phyloP scores from a whole-genome alignment of 257 asterid genomes.

The Solanum microdontum region DNA sequence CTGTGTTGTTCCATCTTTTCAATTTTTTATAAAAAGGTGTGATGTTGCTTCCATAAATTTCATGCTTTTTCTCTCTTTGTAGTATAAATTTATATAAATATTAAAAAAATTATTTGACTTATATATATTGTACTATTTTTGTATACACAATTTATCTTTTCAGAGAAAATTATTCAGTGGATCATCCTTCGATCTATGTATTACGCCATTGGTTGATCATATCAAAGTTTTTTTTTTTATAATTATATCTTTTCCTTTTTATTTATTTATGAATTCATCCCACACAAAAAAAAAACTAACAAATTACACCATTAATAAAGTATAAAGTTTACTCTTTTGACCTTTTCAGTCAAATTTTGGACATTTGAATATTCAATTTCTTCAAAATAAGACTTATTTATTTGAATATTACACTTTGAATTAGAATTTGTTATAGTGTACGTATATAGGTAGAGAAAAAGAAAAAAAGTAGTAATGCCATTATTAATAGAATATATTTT shows the following conservation, averaged over 20 bases:
- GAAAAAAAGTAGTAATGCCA: background rate
- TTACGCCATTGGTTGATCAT: background rate
- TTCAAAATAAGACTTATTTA: background rate
- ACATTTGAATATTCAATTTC: background rate
- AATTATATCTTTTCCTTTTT: background rate
- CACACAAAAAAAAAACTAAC: background rate
- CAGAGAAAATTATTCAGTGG: background rate
- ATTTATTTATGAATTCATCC: background rate
- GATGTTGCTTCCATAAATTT: background rate
- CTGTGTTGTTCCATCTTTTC: background rate
- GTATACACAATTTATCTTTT: background rate
- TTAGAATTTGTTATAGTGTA: background rate
- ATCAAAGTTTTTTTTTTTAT: background rate
- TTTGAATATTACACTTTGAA: background rate
- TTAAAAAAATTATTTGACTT: background rate
- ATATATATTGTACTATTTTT: background rate
- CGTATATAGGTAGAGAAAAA: background rate
- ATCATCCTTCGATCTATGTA: background rate
- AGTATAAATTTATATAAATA: background rate
- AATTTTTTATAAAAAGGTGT: background rate
- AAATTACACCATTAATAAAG: background rate
- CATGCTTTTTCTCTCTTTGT: background rate
- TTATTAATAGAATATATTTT: background rate
- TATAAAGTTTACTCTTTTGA: background rate
- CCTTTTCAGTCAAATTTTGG: background rate